Base-by-base conservation (phyloP, 495 filamentous ascomycete genomes). In the Sphaerosporella brunnea region DNA sequence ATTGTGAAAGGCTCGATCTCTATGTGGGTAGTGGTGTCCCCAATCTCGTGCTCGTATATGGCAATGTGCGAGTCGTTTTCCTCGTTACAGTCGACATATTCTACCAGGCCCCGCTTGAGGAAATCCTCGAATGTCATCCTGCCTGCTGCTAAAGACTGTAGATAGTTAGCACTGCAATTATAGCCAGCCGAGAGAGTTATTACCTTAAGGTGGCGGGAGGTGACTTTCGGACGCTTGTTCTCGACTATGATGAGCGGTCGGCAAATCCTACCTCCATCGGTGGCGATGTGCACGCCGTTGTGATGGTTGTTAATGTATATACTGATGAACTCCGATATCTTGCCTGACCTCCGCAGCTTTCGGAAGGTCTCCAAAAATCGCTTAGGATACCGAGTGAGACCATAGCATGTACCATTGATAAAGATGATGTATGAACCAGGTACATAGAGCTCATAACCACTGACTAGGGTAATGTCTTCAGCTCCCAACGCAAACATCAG, bases 1-100 rank as follows among this genome's bases (percentile, higher is more conserved):
- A 96, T 80, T 1, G 92, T 96, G 63, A 95, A 96, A 0, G 90
- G 90, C 62, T 96, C 92, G 45, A 99, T 95, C 60, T 99, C 90
- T 26, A 96, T 68, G 64, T 99, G 90, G 0, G 90, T 96, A 0
- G 85, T 88, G 9, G 74, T 72, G 35, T 75, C 70, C 19, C 71
- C 77, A 51, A 95, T 83, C 26, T 87, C 78, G 25, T 73, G 72
- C 58, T 96, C 88, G 51, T 83, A 82, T 25, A 93, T 77, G 11
- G 88, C 81, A 51, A 97, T 92, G 36, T 92, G 76, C 0, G 84
- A 80, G 55, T 96, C 92, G 57, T 96, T 93, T 65, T 97, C 92
- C 64, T 97, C 90, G 63, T 97, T 96, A 51, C 93, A 88, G 59
- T 97, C 90, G 19, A 97, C 73, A 54, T 96, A 97, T 60, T 97